phyloP scores from a whole-genome alignment of 257 asterid species.

The Schizonepeta tenuifolia region DNA sequence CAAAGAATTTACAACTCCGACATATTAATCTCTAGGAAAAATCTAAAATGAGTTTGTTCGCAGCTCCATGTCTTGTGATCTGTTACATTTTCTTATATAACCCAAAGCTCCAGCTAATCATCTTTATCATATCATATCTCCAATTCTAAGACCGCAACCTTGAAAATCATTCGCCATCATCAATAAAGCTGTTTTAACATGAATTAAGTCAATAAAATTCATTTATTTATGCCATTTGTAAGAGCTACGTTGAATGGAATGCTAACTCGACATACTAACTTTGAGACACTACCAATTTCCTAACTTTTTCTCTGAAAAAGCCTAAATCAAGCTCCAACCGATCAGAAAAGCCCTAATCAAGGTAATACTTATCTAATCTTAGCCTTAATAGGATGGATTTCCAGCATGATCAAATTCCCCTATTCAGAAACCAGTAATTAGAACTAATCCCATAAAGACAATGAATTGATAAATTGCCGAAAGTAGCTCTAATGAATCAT shows the following conservation, averaged over 20 bases:
- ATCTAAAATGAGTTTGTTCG: background rate
- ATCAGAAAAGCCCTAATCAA: slow-evolving; percentile 23
- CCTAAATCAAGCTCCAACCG: slow-evolving; percentile 20
- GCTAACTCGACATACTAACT: background rate
- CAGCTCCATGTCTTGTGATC: background rate
- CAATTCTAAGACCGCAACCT: background rate
- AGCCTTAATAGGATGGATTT: background rate
- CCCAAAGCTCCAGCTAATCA: background rate
- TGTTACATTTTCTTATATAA: background rate
- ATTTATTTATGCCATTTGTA: background rate
- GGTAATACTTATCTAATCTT: background rate
- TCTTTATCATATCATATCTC: slow-evolving; percentile 7
- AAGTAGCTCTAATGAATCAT: slow-evolving; percentile 17
- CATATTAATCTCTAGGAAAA: background rate
- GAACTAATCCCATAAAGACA: background rate
- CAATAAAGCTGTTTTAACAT: background rate
- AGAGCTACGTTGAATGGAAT: slow-evolving; percentile 1
- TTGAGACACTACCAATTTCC: background rate
- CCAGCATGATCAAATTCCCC: slow-evolving; percentile 12
- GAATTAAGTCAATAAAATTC: slow-evolving; percentile 5
- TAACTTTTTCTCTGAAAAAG: background rate
- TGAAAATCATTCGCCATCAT: background rate
- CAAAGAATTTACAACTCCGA: slow-evolving; percentile 3
- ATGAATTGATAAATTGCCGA: background rate
- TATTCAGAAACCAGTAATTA: slow-evolving; percentile 6